Evolutionary conservation across 2,329 filamentous ascomycete species (phyloP), one percentile per base, ranked within the genome.

Genomic region (Tricladium varicosporioides): DNA sequence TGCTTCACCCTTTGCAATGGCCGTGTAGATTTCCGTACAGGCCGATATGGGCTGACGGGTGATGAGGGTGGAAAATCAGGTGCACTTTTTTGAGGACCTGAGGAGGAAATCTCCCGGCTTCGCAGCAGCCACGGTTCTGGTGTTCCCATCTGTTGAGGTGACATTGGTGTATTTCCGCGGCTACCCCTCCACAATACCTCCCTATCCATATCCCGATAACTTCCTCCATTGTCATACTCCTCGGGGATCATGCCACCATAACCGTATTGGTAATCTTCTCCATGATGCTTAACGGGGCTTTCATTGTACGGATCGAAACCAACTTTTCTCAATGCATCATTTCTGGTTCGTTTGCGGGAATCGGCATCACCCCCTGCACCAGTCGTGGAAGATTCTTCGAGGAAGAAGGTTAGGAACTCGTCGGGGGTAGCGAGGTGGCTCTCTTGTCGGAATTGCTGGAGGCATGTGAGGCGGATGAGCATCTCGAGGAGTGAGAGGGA

Each of bases 271-370:
- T 88, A 87, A n/a, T 85, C 83, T 66, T 89, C 86, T 1, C 84
- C 83, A 15, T 60, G 59, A 19, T 58, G 76, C 68, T 89, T 89
- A 51, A 89, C 76, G 0, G 86, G 86, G 56, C 82, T 86, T 68
- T 89, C 86, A 58, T 89, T 83, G 68, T 89, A 89, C 0, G 86
- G 86, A 67, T 89, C 86, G 72, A 88, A 89, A 11, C 86, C 86
- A 0, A 89, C 84, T 48, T 83, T 76, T 49, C 78, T 73, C 18
- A 83, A 71, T 3, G 86, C 86, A 60, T 87, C 83, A 3, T 78
- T 73, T 13, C 86, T 77, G 1, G 85, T 76, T 0, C 79, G 77
- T 53, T 82, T 82, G 5, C 86, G 81, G 54, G 84, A 76, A 32
- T 85, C 78, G 5, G 82, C 77, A 63, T 88, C 82, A 4, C 79